phyloP scores from a whole-genome alignment of 257 asterid genomes.

The Leptodermis oblonga region DNA sequence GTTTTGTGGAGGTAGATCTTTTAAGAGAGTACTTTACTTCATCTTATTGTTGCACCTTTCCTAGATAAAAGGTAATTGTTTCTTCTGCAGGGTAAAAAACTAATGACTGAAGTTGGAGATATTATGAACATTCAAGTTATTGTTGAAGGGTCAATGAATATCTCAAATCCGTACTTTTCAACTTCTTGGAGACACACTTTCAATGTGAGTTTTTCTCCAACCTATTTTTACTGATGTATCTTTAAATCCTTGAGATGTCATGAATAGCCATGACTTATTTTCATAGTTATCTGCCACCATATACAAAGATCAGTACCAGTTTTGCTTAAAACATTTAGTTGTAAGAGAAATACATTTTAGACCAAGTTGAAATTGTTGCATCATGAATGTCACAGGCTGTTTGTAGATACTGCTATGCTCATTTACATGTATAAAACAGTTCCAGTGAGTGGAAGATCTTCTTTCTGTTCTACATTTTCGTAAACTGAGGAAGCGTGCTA shows the following conservation, averaged over 20 bases:
- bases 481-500: background rate
- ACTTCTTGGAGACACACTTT: conserved; percentile 89
- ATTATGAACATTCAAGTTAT: conserved; percentile 71
- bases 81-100: conserved; percentile 55
- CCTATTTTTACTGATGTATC: background rate
- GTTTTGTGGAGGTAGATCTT: conserved; percentile 75
- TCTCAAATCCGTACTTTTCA: conserved; percentile 84
- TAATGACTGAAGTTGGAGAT: conserved; percentile 75
- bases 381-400: background rate
- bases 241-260: background rate
- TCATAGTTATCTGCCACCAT: background rate
- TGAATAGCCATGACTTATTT: background rate
- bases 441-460: too few species aligned
- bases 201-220: conserved; percentile 43
- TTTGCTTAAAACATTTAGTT: conserved; percentile 3
- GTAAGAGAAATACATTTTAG: background rate
- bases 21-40: conserved; percentile 9
- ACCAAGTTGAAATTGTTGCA: background rate
- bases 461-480: background rate
- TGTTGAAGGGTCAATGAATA: conserved; percentile 93
- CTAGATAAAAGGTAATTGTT: background rate
- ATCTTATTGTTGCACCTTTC: background rate
- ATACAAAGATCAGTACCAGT: background rate
- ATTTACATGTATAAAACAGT: background rate
- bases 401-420: background rate